phyloP scores from a whole-genome alignment of 805 yeast genomes.

The Vanderwaltozyma tropicalis region DNA sequence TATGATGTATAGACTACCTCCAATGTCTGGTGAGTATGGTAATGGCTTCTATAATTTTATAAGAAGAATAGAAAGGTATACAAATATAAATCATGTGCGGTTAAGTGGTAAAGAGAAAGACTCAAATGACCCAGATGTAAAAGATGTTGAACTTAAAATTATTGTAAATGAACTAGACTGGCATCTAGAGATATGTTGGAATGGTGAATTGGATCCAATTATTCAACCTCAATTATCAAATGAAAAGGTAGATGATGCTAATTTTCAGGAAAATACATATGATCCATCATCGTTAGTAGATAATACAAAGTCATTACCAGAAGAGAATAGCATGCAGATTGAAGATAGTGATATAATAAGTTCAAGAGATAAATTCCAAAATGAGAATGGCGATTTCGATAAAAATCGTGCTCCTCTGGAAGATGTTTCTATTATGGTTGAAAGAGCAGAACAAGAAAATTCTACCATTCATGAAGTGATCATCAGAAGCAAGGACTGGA shows the following conservation, averaged over 20 bases:
- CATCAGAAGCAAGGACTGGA: slow-evolving; percentile 58
- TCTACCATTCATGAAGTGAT: slow-evolving; percentile 32
- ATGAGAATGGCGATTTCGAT: no score
- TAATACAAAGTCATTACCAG: neutral
- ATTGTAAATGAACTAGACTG: slow-evolving; percentile 26
- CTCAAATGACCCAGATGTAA: slow-evolving; percentile 1
- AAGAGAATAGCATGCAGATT: slow-evolving; percentile 6
- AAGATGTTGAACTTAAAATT: slow-evolving; percentile 12
- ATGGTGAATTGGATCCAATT: slow-evolving; percentile 21
- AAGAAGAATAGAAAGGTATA: slow-evolving; percentile 57
- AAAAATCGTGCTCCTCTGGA: neutral
- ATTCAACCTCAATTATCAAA: neutral
- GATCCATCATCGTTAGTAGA: neutral
- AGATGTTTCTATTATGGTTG: slow-evolving; percentile 16
- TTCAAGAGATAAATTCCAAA: neutral
- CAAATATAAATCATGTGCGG: slow-evolving; percentile 39
- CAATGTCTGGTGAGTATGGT: slow-evolving; percentile 22
- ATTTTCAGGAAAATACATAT: neutral
- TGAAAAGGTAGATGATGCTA: neutral
- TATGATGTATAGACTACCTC: slow-evolving; percentile 39
- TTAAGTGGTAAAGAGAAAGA: slow-evolving; percentile 32
- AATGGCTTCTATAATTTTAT: slow-evolving; percentile 42
- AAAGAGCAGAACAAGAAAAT: slow-evolving; percentile 15
- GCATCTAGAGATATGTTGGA: slow-evolving; percentile 27
- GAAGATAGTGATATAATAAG: slow-evolving; percentile 13